These are phyloP conservation scores for Fusarium succisae DNA, from an alignment of 2,329 filamentous ascomycete genomes.

Conservation along the genomic window DNA sequence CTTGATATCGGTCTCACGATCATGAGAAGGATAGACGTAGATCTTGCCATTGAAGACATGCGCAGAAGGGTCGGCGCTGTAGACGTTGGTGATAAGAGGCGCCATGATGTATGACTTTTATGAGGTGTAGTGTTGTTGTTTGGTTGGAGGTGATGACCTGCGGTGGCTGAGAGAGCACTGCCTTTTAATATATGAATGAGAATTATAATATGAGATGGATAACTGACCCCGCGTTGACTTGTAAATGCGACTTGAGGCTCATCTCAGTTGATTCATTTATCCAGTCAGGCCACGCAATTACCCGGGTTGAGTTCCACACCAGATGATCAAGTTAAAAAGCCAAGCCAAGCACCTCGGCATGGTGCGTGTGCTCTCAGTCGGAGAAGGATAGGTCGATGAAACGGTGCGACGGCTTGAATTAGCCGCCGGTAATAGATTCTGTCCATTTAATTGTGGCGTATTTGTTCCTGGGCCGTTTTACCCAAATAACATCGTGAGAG, in stretches of 20 bases:
- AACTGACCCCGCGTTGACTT: slow-evolving; percentile 30
- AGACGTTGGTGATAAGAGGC: slow-evolving; percentile 78
- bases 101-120: slow-evolving; percentile 45
- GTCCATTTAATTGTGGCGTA: neutral
- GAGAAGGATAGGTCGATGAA: slow-evolving; percentile 12
- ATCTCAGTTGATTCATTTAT: slow-evolving; percentile 32
- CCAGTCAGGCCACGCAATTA: slow-evolving; percentile 35
- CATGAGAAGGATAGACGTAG: slow-evolving; percentile 85
- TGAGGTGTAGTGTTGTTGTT: neutral
- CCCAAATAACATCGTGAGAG: neutral
- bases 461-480: neutral
- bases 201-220: slow-evolving; percentile 6
- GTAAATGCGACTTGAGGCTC: slow-evolving; percentile 25
- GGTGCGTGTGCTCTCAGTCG: neutral
- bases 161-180: neutral
- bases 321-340: neutral
- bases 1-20: slow-evolving; percentile 76
- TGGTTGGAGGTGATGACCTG: neutral
- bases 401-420: slow-evolving; percentile 24
- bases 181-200: slow-evolving; percentile 10
- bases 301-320: slow-evolving; percentile 32
- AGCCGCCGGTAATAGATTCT: slow-evolving; percentile 14
- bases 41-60: slow-evolving; percentile 80
- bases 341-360: slow-evolving; percentile 3
- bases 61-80: slow-evolving; percentile 82